A percentile compares a stretch with the other conserved stretches of the same genome.
Evolutionary conservation across 352 stramenopile genomes (phyloP).

Genomic region (Globisporangium radiosum): DNA sequence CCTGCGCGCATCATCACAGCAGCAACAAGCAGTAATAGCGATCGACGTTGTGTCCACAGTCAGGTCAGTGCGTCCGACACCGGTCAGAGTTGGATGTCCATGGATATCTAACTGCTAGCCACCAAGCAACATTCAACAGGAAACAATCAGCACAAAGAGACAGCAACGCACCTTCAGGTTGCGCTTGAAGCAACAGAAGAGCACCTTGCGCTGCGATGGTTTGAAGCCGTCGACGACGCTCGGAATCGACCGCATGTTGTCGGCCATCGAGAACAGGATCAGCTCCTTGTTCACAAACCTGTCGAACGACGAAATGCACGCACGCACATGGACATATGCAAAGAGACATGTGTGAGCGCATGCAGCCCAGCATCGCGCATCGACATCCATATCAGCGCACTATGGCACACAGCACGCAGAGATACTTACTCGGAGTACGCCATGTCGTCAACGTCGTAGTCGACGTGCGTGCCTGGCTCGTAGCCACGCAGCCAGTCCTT

Average conservation of each 20-base stretch:
- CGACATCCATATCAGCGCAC: background rate
- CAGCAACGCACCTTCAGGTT: slow-evolving; percentile 90
- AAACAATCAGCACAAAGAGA: slow-evolving; percentile 6
- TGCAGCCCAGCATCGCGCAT: background rate
- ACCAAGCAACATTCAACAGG: background rate
- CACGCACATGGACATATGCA: background rate
- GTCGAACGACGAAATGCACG: background rate
- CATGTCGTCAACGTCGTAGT: slow-evolving; percentile 91
- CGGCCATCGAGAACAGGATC: slow-evolving; percentile 97
- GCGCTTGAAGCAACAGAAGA: slow-evolving; percentile 97
- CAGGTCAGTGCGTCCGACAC: too few relatives aligned
- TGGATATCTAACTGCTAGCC: too few relatives aligned
- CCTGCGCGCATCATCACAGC: slow-evolving; percentile 17
- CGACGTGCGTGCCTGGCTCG: slow-evolving; percentile 82
- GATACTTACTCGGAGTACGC: slow-evolving; percentile 85
- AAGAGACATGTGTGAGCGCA: slow-evolving; percentile 4
- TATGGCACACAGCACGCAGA: background rate
- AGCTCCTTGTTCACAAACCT: slow-evolving; percentile 98
- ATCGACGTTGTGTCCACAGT: too few relatives aligned
- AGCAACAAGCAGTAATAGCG: too few relatives aligned
- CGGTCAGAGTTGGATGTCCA: too few relatives aligned
- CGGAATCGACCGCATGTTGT: slow-evolving; percentile 96
- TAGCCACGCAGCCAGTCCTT: slow-evolving; percentile 94
- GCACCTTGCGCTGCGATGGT: slow-evolving; percentile 97
- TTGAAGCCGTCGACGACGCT: slow-evolving; percentile 97